Percentiles rank a stretch among this genome's conserved stretches.
Conservation (phyloP, 2,329 filamentous ascomycete species). For the Botryotinia calthae region DNA sequence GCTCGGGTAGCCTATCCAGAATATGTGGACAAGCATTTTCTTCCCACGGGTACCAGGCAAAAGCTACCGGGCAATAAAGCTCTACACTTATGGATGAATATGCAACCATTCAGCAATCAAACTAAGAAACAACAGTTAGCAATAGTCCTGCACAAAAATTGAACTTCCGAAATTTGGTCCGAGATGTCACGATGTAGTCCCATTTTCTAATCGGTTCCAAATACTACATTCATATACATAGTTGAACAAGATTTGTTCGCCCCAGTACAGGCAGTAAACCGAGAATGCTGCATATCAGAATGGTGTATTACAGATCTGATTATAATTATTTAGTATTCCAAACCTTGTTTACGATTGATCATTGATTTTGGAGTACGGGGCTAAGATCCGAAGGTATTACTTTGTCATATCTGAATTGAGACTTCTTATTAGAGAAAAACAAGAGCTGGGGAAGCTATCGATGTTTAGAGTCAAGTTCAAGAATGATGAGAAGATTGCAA, state of each 20-base stretch:
- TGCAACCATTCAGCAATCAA: no score
- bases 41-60: no score
- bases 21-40: no score
- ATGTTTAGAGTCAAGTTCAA: background rate
- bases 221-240: background rate
- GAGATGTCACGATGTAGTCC: background rate
- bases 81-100: no score
- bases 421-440: background rate
- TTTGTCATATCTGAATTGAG: background rate
- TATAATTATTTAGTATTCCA: no score
- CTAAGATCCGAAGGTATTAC: background rate
- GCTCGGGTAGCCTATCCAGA: background rate
- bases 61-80: background rate
- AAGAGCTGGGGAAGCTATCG: background rate
- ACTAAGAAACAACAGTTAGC: no score
- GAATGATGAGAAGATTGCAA: background rate
- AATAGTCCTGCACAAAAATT: no score
- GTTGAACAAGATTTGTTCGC: accelerated
- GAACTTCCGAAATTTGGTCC: background rate
- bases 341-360: accelerated
- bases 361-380: background rate
- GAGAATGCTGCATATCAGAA: accelerated
- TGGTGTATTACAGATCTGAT: accelerated
- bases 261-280: accelerated
- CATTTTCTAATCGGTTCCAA: background rate